phyloP scores from a whole-genome alignment of 805 yeast species.

The Kurtzmaniella fragi region DNA sequence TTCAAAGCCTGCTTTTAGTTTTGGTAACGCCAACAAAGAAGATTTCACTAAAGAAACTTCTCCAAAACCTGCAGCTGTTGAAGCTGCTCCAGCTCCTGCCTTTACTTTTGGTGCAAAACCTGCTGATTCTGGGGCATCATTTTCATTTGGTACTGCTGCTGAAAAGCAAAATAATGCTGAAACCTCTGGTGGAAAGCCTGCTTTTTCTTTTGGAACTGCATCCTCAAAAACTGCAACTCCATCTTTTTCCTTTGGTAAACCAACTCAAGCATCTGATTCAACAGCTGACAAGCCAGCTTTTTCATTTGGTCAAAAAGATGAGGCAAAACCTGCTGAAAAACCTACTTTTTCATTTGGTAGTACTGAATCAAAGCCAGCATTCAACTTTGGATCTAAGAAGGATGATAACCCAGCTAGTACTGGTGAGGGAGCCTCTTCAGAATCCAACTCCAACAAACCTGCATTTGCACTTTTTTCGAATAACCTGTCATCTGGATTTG shows the following conservation, averaged over 20 bases:
- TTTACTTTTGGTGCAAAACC: conserved; percentile 5
- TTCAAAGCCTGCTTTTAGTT: not conserved
- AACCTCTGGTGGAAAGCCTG: conserved; percentile 3
- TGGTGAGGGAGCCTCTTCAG: not conserved
- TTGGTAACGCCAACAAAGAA: not conserved
- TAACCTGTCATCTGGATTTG: too few relatives aligned
- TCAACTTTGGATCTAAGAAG: conserved; percentile 3
- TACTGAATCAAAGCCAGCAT: conserved; percentile 8
- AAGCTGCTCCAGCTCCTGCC: conserved; percentile 2
- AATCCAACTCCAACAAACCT: conserved; percentile 2
- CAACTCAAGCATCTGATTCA: conserved; percentile 14
- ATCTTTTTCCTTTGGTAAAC: conserved; percentile 27
- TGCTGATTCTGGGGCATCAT: conserved; percentile 4
- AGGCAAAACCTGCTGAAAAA: conserved; percentile 9
- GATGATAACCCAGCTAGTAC: conserved; percentile 3
- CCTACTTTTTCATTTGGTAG: conserved; percentile 22
- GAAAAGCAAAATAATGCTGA: conserved; percentile 22
- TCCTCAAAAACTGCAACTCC: conserved; percentile 12
- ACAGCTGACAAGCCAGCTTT: conserved; percentile 14
- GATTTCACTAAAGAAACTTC: too few relatives aligned
- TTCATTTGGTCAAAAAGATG: conserved; percentile 15
- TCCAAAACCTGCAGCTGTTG: not conserved
- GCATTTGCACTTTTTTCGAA: not conserved
- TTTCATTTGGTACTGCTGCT: conserved; percentile 19
- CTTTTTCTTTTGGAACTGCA: conserved; percentile 36